phyloP scores from a whole-genome alignment of 805 yeast genomes.

The Candida xiaguanensis region DNA sequence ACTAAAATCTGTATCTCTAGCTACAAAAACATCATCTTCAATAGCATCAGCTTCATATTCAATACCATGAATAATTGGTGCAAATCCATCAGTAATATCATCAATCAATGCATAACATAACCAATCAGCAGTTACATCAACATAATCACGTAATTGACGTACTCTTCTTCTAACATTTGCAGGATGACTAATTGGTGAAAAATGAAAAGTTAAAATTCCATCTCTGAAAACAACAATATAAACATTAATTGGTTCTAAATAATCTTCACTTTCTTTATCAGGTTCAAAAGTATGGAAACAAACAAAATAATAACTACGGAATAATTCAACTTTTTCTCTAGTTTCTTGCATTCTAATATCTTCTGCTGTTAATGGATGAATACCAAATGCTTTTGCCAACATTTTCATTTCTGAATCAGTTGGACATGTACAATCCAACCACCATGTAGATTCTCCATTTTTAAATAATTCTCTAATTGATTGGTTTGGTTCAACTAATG shows the following conservation, averaged over 20 bases:
- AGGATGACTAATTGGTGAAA: slow-evolving; percentile 54
- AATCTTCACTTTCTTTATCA: slow-evolving; percentile 77
- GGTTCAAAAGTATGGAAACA: slow-evolving; percentile 96
- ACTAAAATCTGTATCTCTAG: slow-evolving; percentile 70
- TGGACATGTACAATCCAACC: slow-evolving; percentile 93
- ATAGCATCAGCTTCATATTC: slow-evolving; percentile 81
- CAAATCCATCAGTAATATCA: slow-evolving; percentile 82
- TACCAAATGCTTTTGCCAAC: slow-evolving; percentile 88
- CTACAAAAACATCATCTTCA: slow-evolving; percentile 81
- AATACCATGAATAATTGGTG: slow-evolving; percentile 72
- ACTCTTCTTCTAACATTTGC: slow-evolving; percentile 79
- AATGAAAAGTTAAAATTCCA: slow-evolving; percentile 60
- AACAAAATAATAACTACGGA: slow-evolving; percentile 86
- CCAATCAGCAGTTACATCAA: slow-evolving; percentile 78
- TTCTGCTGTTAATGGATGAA: slow-evolving; percentile 97
- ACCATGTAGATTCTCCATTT: slow-evolving; percentile 80
- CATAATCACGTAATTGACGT: slow-evolving; percentile 73
- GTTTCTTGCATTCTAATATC: slow-evolving; percentile 96
- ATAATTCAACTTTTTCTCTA: slow-evolving; percentile 94
- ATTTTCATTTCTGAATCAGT: slow-evolving; percentile 93
- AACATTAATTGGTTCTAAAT: slow-evolving; percentile 74
- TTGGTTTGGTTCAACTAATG: slow-evolving; percentile 63
- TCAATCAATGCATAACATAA: slow-evolving; percentile 76
- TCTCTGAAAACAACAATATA: slow-evolving; percentile 62
- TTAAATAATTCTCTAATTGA: slow-evolving; percentile 67